These are phyloP conservation scores for Phytophthora chlamydospora DNA, from an alignment of 352 stramenopile genomes.

Conservation along the genomic window DNA sequence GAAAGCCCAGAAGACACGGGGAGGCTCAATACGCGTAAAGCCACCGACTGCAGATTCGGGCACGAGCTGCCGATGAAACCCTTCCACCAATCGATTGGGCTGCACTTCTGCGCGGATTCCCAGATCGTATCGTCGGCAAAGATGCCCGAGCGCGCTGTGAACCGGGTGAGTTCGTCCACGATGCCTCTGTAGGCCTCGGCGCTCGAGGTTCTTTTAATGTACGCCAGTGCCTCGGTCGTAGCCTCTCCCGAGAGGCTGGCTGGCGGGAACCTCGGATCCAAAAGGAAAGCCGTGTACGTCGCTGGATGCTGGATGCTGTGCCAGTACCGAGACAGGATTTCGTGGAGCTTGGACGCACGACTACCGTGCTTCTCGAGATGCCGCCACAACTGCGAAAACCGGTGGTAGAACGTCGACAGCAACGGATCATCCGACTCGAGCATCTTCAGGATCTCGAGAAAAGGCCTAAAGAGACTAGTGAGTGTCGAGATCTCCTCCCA, in stretches of 20 bases:
- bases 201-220: conserved; percentile 58
- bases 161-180: conserved; percentile 72
- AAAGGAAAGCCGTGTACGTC: conserved; percentile 78
- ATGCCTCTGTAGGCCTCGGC: conserved; percentile 52
- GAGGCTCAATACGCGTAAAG: conserved; percentile 67
- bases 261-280: conserved; percentile 73
- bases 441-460: conserved; percentile 70
- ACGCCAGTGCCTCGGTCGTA: conserved; percentile 60
- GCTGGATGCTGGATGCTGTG: conserved; percentile 63
- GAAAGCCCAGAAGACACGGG: conserved; percentile 62
- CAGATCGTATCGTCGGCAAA: conserved; percentile 80
- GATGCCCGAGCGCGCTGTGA: conserved; percentile 60
- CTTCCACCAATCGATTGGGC: conserved; percentile 79
- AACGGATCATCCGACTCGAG: conserved; percentile 69
- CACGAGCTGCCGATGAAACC: conserved; percentile 80
- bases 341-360: conserved; percentile 51
- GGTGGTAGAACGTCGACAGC: conserved; percentile 77
- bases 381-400: conserved; percentile 67
- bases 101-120: conserved; percentile 77
- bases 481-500: conserved; percentile 63
- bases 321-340: conserved; percentile 69
- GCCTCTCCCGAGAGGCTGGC: conserved; percentile 61
- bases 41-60: conserved; percentile 66
- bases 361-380: conserved; percentile 69
- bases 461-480: conserved; percentile 66